Base-by-base conservation (phyloP, 352 stramenopile species). In the Phytophthora kernoviae region DNA sequence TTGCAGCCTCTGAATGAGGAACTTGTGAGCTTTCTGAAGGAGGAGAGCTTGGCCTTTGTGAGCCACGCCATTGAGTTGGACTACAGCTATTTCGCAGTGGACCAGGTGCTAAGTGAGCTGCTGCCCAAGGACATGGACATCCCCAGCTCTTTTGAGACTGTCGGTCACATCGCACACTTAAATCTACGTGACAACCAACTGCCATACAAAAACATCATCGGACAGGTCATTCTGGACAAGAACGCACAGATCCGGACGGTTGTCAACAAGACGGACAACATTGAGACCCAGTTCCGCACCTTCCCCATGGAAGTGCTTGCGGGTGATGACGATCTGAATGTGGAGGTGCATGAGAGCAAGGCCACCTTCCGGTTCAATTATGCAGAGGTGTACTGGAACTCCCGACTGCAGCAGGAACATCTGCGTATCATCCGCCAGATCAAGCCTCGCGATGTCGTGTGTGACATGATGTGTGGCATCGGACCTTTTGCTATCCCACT, bases 191-290 rank as follows among this genome's bases (percentile, higher is more conserved):
- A 98, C 49, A 88, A 97, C 56, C 76, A 96, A 5, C 69, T 99
- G 56, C 96, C 96, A 2, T 99, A 97, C 79, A 98, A 99, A 68
- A 81, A 94, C 58, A 59, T 99, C 32, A 98, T 99, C 54, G 98
- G 96, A 4, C 94, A 99, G 67, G 96, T 98, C 2, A 96, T 99
- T 53, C 74, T 99, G 10, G 97, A 99, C 73, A 99, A 99, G 79
- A 98, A 99, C 69, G 76, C 81, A 12, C 68, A 83, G 50, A 96
- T 99, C 49, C 80, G 86, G 44, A 99, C 96, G 27, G 96, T 99
- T 6, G 96, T 99, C 21, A 99, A 99, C 82, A 99, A 99, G 73
- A 87, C 94, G 43, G 94, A 96, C 40, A 97, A 86, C 49, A 99
- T 99, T 55, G 84, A 98, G 69, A 96, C 83, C 49, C 75, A 92